phyloP scores from a whole-genome alignment of 2,329 filamentous ascomycete species.

The Fusarium acutatum region DNA sequence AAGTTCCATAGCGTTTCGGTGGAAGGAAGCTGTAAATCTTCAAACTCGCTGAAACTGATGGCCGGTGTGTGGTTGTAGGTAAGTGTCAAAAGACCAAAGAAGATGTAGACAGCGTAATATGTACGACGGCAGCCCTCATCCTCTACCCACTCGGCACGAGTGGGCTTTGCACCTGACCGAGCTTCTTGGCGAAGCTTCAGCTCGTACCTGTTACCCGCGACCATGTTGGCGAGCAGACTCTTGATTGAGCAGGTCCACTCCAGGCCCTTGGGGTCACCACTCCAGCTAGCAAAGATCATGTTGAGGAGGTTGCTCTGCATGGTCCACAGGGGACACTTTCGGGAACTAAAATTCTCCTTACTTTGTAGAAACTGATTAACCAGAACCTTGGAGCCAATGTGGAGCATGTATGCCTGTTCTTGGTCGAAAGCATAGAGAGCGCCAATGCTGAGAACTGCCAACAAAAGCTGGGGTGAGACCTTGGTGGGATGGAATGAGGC shows the following conservation, averaged over 20 bases:
- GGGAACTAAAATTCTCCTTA: slow-evolving; percentile 98
- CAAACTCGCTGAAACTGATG: slow-evolving; percentile 98
- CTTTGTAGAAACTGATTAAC: slow-evolving; percentile 98
- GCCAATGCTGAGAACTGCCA: slow-evolving; percentile 93
- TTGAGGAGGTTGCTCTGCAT: slow-evolving; percentile 98
- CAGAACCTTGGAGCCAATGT: slow-evolving; percentile 96
- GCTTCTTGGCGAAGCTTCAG: slow-evolving; percentile 92
- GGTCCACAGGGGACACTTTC: slow-evolving; percentile 96
- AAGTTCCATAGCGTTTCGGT: slow-evolving; percentile 96
- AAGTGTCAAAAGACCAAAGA: slow-evolving; percentile 93
- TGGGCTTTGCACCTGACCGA: slow-evolving; percentile 78
- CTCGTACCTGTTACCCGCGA: slow-evolving; percentile 95
- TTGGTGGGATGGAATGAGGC: slow-evolving; percentile 85
- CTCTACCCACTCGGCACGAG: slow-evolving; percentile 91
- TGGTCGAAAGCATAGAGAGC: slow-evolving; percentile 97
- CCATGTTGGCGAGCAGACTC: slow-evolving; percentile 97
- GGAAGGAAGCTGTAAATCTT: slow-evolving; percentile 89
- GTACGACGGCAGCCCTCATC: slow-evolving; percentile 96
- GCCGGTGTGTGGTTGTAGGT: slow-evolving; percentile 98
- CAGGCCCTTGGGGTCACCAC: slow-evolving; percentile 93
- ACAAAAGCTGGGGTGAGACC: slow-evolving; percentile 81
- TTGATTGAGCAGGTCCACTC: slow-evolving; percentile 99
- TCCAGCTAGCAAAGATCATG: slow-evolving; percentile 99
- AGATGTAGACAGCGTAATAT: slow-evolving; percentile 98
- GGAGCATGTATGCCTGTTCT: slow-evolving; percentile 94